A percentile compares a stretch with the other conserved stretches of the same genome.
Evolutionary conservation across 2,329 filamentous ascomycete genomes (phyloP).

Genomic region (Talaromyces sp.): DNA sequence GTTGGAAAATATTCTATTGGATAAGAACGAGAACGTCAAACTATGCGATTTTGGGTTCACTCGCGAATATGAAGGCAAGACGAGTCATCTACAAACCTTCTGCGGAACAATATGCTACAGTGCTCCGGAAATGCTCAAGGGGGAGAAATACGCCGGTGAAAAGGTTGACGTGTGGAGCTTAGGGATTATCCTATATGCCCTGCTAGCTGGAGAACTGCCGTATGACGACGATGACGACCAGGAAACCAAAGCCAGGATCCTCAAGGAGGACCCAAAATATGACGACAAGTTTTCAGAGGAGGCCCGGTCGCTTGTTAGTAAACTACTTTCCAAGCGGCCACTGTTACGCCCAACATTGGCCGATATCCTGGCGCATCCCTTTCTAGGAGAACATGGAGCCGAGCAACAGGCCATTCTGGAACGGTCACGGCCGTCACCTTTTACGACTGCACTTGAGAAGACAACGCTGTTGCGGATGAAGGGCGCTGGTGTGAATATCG

Average conservation of each 20-base stretch:
- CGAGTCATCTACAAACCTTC: conserved; percentile 93
- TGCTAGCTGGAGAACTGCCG: conserved; percentile 76
- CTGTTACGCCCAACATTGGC: conserved; percentile 74
- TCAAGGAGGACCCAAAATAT: conserved; percentile 80
- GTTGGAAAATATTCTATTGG: conserved; percentile 90
- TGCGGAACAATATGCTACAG: conserved; percentile 98
- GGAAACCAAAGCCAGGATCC: conserved; percentile 76
- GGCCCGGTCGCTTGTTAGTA: conserved; percentile 70
- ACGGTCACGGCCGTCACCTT: conserved; percentile 72
- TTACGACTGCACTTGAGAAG: conserved; percentile 81
- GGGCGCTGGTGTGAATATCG: conserved; percentile 87
- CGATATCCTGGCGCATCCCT: conserved; percentile 83
- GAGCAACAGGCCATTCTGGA: conserved; percentile 87
- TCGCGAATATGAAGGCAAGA: conserved; percentile 90
- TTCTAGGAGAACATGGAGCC: conserved; percentile 79
- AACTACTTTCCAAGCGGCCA: conserved; percentile 85
- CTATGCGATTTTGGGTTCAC: conserved; percentile 98
- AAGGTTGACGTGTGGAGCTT: conserved; percentile 99
- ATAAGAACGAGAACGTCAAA: conserved; percentile 97
- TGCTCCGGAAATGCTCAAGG: conserved; percentile 96
- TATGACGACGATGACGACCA: conserved; percentile 96
- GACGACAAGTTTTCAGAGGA: conserved; percentile 74
- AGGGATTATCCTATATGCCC: conserved; percentile 82
- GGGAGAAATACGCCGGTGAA: conserved; percentile 95
- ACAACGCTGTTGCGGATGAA: conserved; percentile 90